These are phyloP conservation scores for Paraglomus brasilianum DNA, from an alignment of 192 early-diverging fungal species.

Conservation along the genomic window DNA sequence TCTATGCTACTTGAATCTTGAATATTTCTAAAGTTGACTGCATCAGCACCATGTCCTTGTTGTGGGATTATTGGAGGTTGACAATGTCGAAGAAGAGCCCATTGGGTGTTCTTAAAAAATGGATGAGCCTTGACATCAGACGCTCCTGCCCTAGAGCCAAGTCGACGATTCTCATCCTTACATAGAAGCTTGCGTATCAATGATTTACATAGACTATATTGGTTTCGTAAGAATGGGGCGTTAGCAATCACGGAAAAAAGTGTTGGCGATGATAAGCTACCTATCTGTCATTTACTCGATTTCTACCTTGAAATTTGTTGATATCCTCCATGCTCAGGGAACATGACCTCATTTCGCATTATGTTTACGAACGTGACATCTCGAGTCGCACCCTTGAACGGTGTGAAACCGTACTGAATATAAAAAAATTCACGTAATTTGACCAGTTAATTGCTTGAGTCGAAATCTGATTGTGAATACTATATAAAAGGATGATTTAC, in stretches of 20 bases:
- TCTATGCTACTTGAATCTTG: slow-evolving; percentile 66
- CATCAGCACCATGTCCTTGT: slow-evolving; percentile 59
- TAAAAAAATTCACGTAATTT: too few relatives aligned
- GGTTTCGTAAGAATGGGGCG: slow-evolving; percentile 11
- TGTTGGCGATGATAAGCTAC: neutral
- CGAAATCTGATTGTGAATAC: neutral
- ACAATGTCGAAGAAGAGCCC: slow-evolving; percentile 86
- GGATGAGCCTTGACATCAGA: slow-evolving; percentile 89
- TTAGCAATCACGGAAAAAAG: slow-evolving; percentile 4
- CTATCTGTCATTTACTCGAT: neutral
- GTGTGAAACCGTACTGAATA: slow-evolving; percentile 75
- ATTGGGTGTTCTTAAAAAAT: slow-evolving; percentile 89
- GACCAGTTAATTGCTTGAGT: neutral
- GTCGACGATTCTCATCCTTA: slow-evolving; percentile 86
- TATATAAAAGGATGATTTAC: slow-evolving; percentile 31
- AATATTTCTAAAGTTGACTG: slow-evolving; percentile 67
- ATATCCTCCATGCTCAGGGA: slow-evolving; percentile 51
- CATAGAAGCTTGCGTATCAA: slow-evolving; percentile 81
- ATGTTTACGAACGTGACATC: slow-evolving; percentile 90
- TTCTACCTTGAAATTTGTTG: slow-evolving; percentile 29
- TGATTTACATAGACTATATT: slow-evolving; percentile 54
- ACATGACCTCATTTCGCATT: slow-evolving; percentile 74
- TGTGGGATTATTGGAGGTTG: slow-evolving; percentile 83
- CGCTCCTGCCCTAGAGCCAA: slow-evolving; percentile 88
- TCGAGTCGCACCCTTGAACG: slow-evolving; percentile 93